Evolutionary conservation across 2,329 filamentous ascomycete genomes (phyloP), one percentile per base, ranked within the genome.

Genomic region (Monilinia vaccinii-corymbosi): DNA sequence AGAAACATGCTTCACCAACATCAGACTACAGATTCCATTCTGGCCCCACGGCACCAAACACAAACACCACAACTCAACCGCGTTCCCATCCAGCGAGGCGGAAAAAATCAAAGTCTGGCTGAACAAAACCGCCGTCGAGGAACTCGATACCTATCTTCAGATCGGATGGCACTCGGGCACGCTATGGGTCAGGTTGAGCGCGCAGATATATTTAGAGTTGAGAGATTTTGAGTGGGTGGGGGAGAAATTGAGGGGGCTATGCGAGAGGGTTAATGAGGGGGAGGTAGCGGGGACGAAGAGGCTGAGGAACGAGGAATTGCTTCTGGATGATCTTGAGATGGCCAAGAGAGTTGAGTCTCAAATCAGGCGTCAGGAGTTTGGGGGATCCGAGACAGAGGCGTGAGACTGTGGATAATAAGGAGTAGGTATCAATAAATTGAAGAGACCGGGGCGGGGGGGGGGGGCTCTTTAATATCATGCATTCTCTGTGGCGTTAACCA

Each of bases 151-250:
- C 0, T 93, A 90, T 70, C 48, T 69, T 6, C 68, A 70, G 58
- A 74, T 94, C 56, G 79, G 84, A 6, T 84, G 91, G 66, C 78
- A 74, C 56, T 50, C 49, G 0, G 80, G 79, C 0, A 77, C 77
- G 56, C 79, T 86, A 70, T 96, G 88, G 88, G 78, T 81, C 0
- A 77, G 92, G 52, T 68, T 96, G 46, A 91, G 88, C 70, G 89
- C 83, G 21, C 91, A 96, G 77, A 81, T 94, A 0, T 97, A 93
- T 71, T 73, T 97, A 13, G 89, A 89, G 32, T 70, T 85, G 64
- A 78, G 78, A 16, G 91, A 97, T 73, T 96, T 94, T 69, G 82
- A 87, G 70, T 89, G 82, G 81, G 79, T 81, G 8, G 88, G 79
- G 0, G 70, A 47, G 38, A 65, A 49, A 18, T 52, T 71, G 44